phyloP scores from a whole-genome alignment of 495 filamentous ascomycete genomes.

The Podospora fimiseda region DNA sequence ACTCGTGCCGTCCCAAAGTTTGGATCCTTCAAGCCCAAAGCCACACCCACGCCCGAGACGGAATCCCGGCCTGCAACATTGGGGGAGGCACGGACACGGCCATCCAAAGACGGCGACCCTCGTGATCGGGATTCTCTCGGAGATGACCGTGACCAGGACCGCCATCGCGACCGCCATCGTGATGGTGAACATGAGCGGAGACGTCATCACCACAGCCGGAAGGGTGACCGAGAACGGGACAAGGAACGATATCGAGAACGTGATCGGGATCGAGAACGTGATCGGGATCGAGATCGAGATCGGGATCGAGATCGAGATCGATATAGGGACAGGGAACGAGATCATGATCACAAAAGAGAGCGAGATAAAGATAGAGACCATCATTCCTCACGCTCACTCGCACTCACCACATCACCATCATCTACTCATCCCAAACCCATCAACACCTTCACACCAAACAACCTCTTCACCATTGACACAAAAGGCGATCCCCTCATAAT shows the following conservation, averaged over 20 bases:
- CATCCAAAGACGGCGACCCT: not conserved
- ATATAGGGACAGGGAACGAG: not conserved
- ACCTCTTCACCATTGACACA: slow-evolving; percentile 36
- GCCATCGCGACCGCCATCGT: not conserved
- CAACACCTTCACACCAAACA: not conserved
- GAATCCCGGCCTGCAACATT: not conserved
- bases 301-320: not conserved
- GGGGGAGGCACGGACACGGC: not conserved
- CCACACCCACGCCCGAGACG: slow-evolving; percentile 18
- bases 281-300: slow-evolving; percentile 15
- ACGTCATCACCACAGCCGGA: not conserved
- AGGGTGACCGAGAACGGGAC: not conserved
- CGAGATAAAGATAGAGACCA: not conserved
- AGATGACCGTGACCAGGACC: not conserved
- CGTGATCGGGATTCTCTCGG: not conserved
- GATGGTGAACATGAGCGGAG: slow-evolving; percentile 12
- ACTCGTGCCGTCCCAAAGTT: slow-evolving; percentile 54
- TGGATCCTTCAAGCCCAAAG: slow-evolving; percentile 57
- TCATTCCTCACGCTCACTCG: not conserved
- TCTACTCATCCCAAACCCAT: not conserved
- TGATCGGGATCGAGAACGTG: not conserved
- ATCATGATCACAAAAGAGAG: not conserved
- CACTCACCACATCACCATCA: too few species aligned
- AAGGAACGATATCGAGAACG: not conserved
- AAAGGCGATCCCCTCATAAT: slow-evolving; percentile 40